Conservation (phyloP, 371 early-diverging fungal genomes). For the Apophysomyces elegans region DNA sequence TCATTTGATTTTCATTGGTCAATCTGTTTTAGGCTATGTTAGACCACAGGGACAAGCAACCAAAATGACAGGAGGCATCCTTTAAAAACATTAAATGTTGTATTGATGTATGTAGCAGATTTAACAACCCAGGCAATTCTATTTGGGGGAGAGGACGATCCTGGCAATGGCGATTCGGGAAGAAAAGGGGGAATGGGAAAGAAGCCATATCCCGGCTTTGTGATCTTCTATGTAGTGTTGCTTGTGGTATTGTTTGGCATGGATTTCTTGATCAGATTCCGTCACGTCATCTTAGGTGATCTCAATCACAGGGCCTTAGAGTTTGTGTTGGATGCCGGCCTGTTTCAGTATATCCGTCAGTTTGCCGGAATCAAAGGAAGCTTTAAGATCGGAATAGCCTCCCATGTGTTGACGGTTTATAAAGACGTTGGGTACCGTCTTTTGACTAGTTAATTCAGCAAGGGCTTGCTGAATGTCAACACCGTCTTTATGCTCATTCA, state of each 20-base stretch:
- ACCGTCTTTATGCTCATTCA: conserved; percentile 69
- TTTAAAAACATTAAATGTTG: no score
- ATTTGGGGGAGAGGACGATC: no score
- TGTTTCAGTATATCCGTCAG: conserved; percentile 57
- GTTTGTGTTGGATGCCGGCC: conserved; percentile 29
- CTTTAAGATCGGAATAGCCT: conserved; percentile 78
- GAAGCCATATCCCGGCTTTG: no score
- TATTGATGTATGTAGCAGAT: no score
- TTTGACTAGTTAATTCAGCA: conserved; percentile 72
- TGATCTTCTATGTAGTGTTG: no score
- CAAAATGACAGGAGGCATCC: no score
- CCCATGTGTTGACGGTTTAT: conserved; percentile 82
- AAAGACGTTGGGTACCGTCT: conserved; percentile 93
- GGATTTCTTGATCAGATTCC: not conserved
- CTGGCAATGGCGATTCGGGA: no score
- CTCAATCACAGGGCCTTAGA: conserved; percentile 2
- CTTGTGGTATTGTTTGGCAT: not conserved
- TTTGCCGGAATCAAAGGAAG: conserved; percentile 57
- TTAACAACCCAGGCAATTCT: no score
- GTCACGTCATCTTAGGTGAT: not conserved
- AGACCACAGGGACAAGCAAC: no score
- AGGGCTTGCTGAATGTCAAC: conserved; percentile 78
- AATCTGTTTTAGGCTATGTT: no score
- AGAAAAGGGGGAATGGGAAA: no score
- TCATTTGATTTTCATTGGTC: no score